Evolutionary conservation across 2,329 filamentous ascomycete species (phyloP).

Genomic region (Diaporthe nobilis): DNA sequence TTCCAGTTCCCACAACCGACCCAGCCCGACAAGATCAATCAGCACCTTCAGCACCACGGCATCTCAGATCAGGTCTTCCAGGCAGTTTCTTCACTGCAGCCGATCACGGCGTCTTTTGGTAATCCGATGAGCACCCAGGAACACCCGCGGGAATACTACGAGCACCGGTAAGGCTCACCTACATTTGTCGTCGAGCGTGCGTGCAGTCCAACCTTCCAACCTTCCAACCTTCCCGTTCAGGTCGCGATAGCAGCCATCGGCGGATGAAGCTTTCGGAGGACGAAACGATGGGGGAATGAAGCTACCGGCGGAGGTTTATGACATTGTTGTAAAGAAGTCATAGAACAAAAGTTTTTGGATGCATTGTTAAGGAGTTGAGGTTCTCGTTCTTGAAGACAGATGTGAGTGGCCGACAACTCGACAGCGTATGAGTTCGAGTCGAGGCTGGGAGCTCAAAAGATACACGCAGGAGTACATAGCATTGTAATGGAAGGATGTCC

Average conservation of each 20-base stretch:
- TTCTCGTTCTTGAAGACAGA: slow-evolving; percentile 8
- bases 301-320: not conserved
- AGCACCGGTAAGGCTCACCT: slow-evolving; percentile 19
- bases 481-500: slow-evolving; percentile 30
- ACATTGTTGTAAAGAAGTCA: not conserved
- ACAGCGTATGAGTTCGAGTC: not conserved
- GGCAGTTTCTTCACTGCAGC: slow-evolving; percentile 41
- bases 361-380: slow-evolving; percentile 28
- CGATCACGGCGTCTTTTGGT: slow-evolving; percentile 41
- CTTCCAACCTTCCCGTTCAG: not conserved
- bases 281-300: too few relatives aligned
- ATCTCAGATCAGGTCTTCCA: slow-evolving; percentile 41
- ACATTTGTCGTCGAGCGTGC: not conserved
- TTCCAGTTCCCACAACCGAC: slow-evolving; percentile 35
- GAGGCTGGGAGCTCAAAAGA: not conserved
- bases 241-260: too few relatives aligned
- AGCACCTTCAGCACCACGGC: slow-evolving; percentile 40
- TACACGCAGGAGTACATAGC: slow-evolving; percentile 23
- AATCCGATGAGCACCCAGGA: slow-evolving; percentile 35
- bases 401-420: slow-evolving; percentile 1
- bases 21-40: slow-evolving; percentile 39
- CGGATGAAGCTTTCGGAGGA: not conserved
- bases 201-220: not conserved
- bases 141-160: slow-evolving; percentile 22
- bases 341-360: slow-evolving; percentile 18